Percentiles rank a stretch among this genome's conserved stretches.
These are phyloP conservation scores for Mycena epipterygia DNA, from an alignment of 768 basidiomycete species.

Conservation along the genomic window DNA sequence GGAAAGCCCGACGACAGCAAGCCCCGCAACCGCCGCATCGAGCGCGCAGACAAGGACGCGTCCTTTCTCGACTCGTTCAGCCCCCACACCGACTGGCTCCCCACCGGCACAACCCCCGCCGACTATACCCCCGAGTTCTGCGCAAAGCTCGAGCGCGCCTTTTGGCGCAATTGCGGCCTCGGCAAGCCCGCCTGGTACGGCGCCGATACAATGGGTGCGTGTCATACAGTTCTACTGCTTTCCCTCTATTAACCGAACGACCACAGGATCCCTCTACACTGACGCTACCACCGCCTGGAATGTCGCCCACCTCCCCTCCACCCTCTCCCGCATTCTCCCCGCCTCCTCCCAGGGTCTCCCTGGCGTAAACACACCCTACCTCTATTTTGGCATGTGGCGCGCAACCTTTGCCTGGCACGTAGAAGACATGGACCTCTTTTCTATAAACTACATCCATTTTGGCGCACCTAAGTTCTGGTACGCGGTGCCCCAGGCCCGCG, in stretches of 20 bases:
- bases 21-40: conserved; percentile 55
- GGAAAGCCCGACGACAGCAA: conserved; percentile 24
- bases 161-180: conserved; percentile 92
- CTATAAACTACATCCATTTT: conserved; percentile 99
- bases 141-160: conserved; percentile 87
- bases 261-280: conserved; percentile 74
- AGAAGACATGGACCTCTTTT: conserved; percentile 99
- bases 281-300: conserved; percentile 91
- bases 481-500: conserved; percentile 90
- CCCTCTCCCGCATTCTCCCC: conserved; percentile 85
- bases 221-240: not conserved
- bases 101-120: conserved; percentile 72
- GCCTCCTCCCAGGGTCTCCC: conserved; percentile 79
- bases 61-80: conserved; percentile 81
- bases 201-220: conserved; percentile 91
- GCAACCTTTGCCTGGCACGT: conserved; percentile 99
- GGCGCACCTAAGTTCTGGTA: conserved; percentile 99
- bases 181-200: conserved; percentile 98
- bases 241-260: conserved; percentile 19
- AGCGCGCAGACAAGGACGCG: conserved; percentile 57
- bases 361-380: conserved; percentile 96
- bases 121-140: conserved; percentile 95
- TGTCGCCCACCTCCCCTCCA: conserved; percentile 90
- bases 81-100: conserved; percentile 84
- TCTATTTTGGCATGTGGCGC: conserved; percentile 99